Base-by-base conservation (phyloP, 2,329 filamentous ascomycete species). In the Cordyceps pruinosa region DNA sequence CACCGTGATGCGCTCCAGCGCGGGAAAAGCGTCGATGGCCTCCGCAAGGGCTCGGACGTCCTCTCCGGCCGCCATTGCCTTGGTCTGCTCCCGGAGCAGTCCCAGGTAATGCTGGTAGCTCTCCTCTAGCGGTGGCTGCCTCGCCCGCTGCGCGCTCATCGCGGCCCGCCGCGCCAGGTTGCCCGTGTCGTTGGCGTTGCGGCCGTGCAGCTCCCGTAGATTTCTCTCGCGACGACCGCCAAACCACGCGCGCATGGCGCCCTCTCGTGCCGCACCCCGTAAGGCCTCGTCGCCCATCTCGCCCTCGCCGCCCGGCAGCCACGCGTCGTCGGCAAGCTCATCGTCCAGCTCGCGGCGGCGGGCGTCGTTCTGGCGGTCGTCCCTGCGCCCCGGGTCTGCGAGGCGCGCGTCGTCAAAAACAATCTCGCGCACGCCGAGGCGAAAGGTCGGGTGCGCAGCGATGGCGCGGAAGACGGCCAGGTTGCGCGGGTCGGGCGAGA, bases 401-500 rank as follows among this genome's bases (percentile, higher is more conserved):
- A 56, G 54, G 23, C 54, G 58, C 7, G 62, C 63, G 51, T 73
- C 70, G 25, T 75, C 69, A 69, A 69, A 75, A 34, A 78, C 65
- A 5, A 77, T 67, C 56, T 77, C 73, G 4, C 48, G 59, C 8
- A 77, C 63, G 1, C 59, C 39, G 1, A 61, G 46, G 4, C 68
- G 66, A 49, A 71, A 70, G 1, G 42, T 57, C 5, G 70, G 66
- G 59, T 76, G 69, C 10, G 69, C 60, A 9, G 74, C 68, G 50
- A 77, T 63, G 15, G 66, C 63, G 2, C 66, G 63, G 23, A 73
- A 67, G 5, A 73, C 72, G 3, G 68, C 45, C 6, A 77, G 61
- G 51, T 76, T 70, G 23, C 19, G 64, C 4, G 68, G 67, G 50
- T 72, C 75, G 5, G 74, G 66, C 6, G 71, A 74, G 12, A 77